Conservation (phyloP, 345 rosid species). For the Lumnitzera littorea region DNA sequence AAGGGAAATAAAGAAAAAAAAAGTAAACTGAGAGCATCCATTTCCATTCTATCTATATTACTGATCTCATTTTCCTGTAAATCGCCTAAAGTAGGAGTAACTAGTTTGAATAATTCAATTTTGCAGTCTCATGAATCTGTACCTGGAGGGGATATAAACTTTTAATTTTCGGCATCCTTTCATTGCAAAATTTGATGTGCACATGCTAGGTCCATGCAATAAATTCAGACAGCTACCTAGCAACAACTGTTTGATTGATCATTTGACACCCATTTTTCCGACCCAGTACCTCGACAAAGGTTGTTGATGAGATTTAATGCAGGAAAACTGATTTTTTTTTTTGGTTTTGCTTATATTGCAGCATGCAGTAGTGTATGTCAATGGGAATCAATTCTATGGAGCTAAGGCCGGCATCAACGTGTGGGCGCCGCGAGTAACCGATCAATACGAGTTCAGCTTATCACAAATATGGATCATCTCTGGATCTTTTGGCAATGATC, state of each 20-base stretch:
- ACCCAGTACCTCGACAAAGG: not conserved
- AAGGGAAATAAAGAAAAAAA: too few relatives aligned
- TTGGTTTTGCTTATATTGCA: conserved; percentile 19
- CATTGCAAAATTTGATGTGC: not conserved
- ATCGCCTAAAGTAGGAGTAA: too few relatives aligned
- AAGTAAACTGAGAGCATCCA: too few relatives aligned
- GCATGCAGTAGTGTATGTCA: conserved; percentile 96
- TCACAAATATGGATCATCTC: conserved; percentile 97
- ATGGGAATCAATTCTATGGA: conserved; percentile 84
- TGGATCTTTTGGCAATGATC: conserved; percentile 88
- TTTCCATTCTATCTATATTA: too few relatives aligned
- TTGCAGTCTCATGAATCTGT: not conserved
- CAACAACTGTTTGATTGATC: conserved; percentile 3
- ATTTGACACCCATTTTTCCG: too few relatives aligned
- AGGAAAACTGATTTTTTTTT: not conserved
- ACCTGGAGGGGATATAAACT: too few relatives aligned
- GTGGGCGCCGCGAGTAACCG: conserved; percentile 77
- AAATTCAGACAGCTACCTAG: not conserved
- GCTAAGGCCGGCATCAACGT: conserved; percentile 92
- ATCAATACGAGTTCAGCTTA: conserved; percentile 79
- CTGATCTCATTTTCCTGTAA: too few relatives aligned
- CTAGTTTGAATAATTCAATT: not conserved
- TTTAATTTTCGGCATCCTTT: too few relatives aligned
- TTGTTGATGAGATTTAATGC: not conserved
- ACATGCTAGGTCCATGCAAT: conserved; percentile 9